Evolutionary conservation across 2,329 filamentous ascomycete genomes (phyloP).

Genomic region (Fusarium dlaminii): DNA sequence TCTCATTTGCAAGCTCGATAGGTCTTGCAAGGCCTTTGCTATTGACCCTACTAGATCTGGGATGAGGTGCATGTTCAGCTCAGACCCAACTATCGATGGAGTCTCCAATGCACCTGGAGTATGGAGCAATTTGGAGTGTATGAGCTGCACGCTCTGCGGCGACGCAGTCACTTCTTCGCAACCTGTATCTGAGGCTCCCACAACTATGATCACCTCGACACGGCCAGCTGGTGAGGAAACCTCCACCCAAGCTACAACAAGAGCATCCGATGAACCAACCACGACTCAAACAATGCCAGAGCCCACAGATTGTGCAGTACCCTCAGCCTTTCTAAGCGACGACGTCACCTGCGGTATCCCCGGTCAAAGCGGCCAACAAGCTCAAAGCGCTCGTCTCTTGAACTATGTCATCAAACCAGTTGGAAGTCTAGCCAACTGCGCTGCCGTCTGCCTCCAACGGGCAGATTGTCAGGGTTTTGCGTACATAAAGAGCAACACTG

Average conservation of each 20-base stretch:
- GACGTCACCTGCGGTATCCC: slow-evolving; percentile 28
- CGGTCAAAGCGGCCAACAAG: slow-evolving; percentile 23
- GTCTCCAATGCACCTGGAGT: neutral
- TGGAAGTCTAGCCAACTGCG: slow-evolving; percentile 22
- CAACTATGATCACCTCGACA: slow-evolving; percentile 26
- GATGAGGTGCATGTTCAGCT: slow-evolving; percentile 11
- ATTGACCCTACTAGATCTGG: neutral
- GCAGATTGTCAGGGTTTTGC: slow-evolving; percentile 27
- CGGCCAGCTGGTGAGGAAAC: neutral
- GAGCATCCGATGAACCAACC: neutral
- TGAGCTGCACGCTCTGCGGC: slow-evolving; percentile 12
- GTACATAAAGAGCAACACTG: slow-evolving; percentile 13
- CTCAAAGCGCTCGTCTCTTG: slow-evolving; percentile 9
- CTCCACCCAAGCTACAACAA: neutral
- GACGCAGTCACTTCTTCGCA: neutral
- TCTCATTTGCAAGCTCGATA: slow-evolving; percentile 21
- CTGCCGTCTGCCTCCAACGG: slow-evolving; percentile 19
- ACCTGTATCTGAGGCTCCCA: neutral
- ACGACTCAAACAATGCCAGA: neutral
- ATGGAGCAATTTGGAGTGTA: slow-evolving; percentile 23
- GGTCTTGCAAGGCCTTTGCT: slow-evolving; percentile 18
- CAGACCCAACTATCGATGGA: neutral
- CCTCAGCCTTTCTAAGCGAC: slow-evolving; percentile 16
- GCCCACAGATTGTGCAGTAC: slow-evolving; percentile 12
- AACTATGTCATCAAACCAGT: slow-evolving; percentile 29